Percentiles rank a stretch among this genome's conserved stretches.
Conservation (phyloP, 106 monocot genomes). For the Agapanthus africanus region DNA sequence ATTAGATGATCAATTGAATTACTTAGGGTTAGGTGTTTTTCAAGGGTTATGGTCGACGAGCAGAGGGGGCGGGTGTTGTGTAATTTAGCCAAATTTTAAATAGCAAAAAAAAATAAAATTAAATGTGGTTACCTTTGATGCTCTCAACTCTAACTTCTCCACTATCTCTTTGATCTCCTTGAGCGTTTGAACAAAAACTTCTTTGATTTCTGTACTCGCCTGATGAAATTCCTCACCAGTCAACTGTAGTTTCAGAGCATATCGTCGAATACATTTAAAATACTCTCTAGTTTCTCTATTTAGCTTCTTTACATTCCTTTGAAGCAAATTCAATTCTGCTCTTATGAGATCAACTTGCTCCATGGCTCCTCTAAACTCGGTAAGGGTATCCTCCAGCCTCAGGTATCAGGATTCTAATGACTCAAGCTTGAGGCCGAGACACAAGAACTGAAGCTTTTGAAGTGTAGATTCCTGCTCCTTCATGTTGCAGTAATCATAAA, state of each 20-base stretch:
- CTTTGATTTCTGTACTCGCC: conserved; percentile 18
- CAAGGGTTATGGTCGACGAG: background rate
- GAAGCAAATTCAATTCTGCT: conserved; percentile 11
- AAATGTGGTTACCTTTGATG: background rate
- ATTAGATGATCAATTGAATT: too few relatives aligned
- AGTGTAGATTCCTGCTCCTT: conserved; percentile 37
- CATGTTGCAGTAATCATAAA: conserved; percentile 30
- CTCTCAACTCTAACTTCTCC: background rate
- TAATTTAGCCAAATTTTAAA: too few relatives aligned
- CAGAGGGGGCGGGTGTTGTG: too few relatives aligned
- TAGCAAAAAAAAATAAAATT: too few relatives aligned
- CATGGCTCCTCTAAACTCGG: conserved; percentile 9
- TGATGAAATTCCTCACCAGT: conserved; percentile 17
- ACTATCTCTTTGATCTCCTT: conserved; percentile 14
- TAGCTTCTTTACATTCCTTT: conserved; percentile 29
- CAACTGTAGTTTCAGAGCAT: conserved; percentile 1
- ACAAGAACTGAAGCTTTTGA: conserved; percentile 56
- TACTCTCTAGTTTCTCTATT: conserved; percentile 9
- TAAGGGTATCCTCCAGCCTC: conserved; percentile 22
- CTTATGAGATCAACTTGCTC: conserved; percentile 13
- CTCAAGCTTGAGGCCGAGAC: conserved; percentile 39
- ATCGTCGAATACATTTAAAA: background rate
- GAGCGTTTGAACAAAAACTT: conserved; percentile 5
- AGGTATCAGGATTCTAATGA: conserved; percentile 24
- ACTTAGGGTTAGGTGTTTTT: background rate